These are phyloP conservation scores for Penicillium sp. DNA, from an alignment of 2,329 filamentous ascomycete species.

Conservation along the genomic window DNA sequence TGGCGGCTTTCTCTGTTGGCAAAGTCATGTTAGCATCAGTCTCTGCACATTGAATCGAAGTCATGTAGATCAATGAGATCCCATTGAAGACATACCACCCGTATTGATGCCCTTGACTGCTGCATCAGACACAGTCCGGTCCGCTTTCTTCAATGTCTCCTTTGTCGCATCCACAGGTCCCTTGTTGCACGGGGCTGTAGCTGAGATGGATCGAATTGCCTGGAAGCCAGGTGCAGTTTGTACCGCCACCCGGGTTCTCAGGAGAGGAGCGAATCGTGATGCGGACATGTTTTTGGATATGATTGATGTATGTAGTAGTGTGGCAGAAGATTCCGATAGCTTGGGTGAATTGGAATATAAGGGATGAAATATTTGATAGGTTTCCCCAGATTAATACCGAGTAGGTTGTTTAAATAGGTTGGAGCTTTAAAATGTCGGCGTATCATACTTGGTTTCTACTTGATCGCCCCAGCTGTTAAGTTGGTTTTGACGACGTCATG, in stretches of 20 bases:
- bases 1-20: conserved; percentile 51
- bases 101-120: conserved; percentile 64
- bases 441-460: conserved; percentile 15
- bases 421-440: conserved; percentile 7
- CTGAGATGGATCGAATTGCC: conserved; percentile 49
- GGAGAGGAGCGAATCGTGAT: conserved; percentile 32
- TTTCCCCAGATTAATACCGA: not conserved
- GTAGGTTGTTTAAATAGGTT: not conserved
- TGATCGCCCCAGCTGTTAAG: conserved; percentile 3
- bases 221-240: conserved; percentile 18
- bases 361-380: not conserved
- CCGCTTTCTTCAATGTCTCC: conserved; percentile 58
- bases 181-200: conserved; percentile 51
- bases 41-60: not conserved
- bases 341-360: not conserved
- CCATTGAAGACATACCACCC: conserved; percentile 52
- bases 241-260: conserved; percentile 20
- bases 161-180: conserved; percentile 56
- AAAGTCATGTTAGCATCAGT: conserved; percentile 4
- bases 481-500: conserved; percentile 23
- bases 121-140: conserved; percentile 55
- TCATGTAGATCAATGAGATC: not conserved
- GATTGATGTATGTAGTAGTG: not conserved
- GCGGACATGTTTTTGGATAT: conserved; percentile 25
- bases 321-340: not conserved